Conservation (phyloP, 352 stramenopile species). For the Phytophthora palmivora region DNA sequence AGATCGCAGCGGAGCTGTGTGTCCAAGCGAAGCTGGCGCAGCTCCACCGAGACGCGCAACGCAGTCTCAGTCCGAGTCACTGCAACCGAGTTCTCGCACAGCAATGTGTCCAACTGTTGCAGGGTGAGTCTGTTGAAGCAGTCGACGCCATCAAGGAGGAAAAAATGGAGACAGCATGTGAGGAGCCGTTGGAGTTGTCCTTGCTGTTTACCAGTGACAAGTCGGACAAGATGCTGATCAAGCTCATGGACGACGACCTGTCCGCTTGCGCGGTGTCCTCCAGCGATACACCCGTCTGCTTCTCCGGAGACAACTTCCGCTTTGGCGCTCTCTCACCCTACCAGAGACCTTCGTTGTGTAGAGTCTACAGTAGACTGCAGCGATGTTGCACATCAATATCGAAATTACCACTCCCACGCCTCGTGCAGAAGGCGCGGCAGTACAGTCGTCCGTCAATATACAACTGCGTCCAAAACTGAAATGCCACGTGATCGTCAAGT, state of each 20-base stretch:
- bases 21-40: slow-evolving; percentile 54
- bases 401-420: slow-evolving; percentile 6
- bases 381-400: slow-evolving; percentile 1
- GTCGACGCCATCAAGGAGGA: slow-evolving; percentile 19
- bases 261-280: slow-evolving; percentile 14
- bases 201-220: slow-evolving; percentile 28
- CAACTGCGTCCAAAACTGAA: background rate
- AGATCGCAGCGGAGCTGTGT: slow-evolving; percentile 37
- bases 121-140: slow-evolving; percentile 18
- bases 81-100: slow-evolving; percentile 25
- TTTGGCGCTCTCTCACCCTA: slow-evolving; percentile 27
- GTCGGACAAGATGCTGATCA: slow-evolving; percentile 36
- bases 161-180: slow-evolving; percentile 6
- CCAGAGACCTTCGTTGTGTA: slow-evolving; percentile 43
- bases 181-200: slow-evolving; percentile 26
- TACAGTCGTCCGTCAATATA: slow-evolving; percentile 12
- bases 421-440: background rate
- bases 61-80: slow-evolving; percentile 12
- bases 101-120: slow-evolving; percentile 44
- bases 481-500: slow-evolving; percentile 4
- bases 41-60: slow-evolving; percentile 42
- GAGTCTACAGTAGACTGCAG: background rate
- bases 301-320: slow-evolving; percentile 18
- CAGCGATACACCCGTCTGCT: slow-evolving; percentile 26
- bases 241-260: slow-evolving; percentile 39